A percentile compares a stretch with the other conserved stretches of the same genome.
These are phyloP conservation scores for Plasmodium gonderi DNA, from an alignment of 169 alveolate species.

Conservation along the genomic window DNA sequence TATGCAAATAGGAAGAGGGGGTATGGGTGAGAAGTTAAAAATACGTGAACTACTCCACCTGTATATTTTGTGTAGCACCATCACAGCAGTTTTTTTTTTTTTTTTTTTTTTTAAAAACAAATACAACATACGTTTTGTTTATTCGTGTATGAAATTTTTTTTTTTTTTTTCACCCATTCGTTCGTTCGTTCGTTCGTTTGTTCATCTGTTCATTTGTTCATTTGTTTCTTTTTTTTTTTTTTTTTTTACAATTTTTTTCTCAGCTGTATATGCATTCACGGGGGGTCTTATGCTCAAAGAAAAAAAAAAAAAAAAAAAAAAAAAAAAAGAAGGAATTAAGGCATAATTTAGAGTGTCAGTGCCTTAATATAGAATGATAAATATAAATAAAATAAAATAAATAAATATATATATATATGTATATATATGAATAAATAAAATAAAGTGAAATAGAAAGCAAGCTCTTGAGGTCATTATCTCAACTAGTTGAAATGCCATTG, in stretches of 20 bases:
- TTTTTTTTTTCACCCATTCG: neutral
- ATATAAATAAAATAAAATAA: too few species aligned
- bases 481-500: neutral
- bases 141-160: neutral
- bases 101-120: neutral
- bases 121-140: constrained; percentile 10
- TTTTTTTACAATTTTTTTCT: neutral
- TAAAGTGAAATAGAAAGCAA: neutral
- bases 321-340: neutral
- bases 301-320: neutral
- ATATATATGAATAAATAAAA: too few species aligned
- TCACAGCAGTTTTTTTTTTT: constrained; percentile 18
- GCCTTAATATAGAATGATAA: neutral
- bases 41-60: neutral
- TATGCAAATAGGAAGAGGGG: neutral
- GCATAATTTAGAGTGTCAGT: neutral
- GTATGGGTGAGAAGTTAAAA: neutral
- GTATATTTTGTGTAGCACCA: constrained; percentile 24
- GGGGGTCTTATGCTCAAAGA: too few species aligned
- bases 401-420: too few species aligned
- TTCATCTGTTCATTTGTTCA: neutral
- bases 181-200: neutral
- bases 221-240: neutral
- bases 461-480: neutral
- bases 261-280: neutral